A percentile compares a stretch with the other conserved stretches of the same genome.
phyloP scores from a whole-genome alignment of 371 early-diverging fungal species.

The Rhizopus delemar region DNA sequence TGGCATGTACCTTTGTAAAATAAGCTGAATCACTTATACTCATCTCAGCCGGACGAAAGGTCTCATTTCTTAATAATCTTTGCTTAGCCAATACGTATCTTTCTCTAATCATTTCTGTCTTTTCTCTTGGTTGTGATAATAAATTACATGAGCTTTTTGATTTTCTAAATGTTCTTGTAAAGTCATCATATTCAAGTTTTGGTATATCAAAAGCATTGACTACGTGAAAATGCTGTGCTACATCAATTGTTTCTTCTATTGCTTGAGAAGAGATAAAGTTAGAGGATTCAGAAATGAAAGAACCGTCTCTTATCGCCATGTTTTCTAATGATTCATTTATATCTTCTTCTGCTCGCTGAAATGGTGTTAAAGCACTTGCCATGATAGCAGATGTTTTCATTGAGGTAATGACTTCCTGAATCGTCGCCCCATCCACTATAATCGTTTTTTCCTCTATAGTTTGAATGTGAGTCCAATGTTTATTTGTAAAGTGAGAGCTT shows the following conservation, averaged over 20 bases:
- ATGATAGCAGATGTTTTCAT: slow-evolving; percentile 32
- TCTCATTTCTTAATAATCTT: slow-evolving; percentile 79
- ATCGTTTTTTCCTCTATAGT: slow-evolving; percentile 22
- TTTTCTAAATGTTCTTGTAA: slow-evolving; percentile 63
- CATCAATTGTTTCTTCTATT: slow-evolving; percentile 47
- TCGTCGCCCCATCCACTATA: slow-evolving; percentile 37
- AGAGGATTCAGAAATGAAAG: neutral
- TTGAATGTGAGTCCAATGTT: neutral
- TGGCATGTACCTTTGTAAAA: slow-evolving; percentile 31
- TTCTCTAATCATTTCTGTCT: slow-evolving; percentile 71
- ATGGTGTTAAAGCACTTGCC: slow-evolving; percentile 27
- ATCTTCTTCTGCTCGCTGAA: slow-evolving; percentile 25
- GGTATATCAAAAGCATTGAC: slow-evolving; percentile 78
- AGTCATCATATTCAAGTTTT: slow-evolving; percentile 63
- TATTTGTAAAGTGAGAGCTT: neutral
- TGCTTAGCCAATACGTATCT: slow-evolving; percentile 78
- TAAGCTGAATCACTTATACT: neutral
- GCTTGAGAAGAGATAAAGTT: neutral
- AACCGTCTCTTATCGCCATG: slow-evolving; percentile 32
- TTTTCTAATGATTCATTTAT: slow-evolving; percentile 34
- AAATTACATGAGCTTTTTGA: slow-evolving; percentile 32
- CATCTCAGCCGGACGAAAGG: slow-evolving; percentile 62
- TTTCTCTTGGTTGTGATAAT: slow-evolving; percentile 64
- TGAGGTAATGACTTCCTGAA: slow-evolving; percentile 27
- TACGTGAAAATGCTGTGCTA: slow-evolving; percentile 67